A percentile compares a stretch with the other conserved stretches of the same genome.
These are phyloP conservation scores for Hericium erinaceus DNA, from an alignment of 768 basidiomycete species.

Conservation along the genomic window DNA sequence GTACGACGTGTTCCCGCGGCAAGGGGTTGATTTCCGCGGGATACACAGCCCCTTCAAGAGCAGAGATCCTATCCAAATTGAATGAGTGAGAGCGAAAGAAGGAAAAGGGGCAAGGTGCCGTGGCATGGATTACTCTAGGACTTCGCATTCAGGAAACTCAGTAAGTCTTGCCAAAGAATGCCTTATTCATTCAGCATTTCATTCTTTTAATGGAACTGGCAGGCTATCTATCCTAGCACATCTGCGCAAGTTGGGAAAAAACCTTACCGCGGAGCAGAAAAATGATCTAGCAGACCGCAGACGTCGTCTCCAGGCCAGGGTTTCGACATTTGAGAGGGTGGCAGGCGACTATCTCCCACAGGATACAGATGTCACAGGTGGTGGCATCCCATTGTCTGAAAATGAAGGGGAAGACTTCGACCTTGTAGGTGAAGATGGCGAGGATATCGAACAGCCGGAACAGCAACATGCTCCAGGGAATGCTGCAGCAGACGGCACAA, in stretches of 20 bases:
- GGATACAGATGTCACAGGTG: not conserved
- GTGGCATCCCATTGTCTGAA: not conserved
- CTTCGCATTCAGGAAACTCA: constrained; percentile 2
- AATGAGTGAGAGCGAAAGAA: not conserved
- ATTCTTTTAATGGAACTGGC: not conserved
- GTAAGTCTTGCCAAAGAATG: not conserved
- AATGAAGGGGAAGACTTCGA: not conserved
- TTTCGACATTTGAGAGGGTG: not conserved
- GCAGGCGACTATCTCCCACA: not conserved
- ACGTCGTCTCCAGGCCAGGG: not conserved
- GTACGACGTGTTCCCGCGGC: no score
- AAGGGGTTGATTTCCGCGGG: not conserved
- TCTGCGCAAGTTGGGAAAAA: not conserved
- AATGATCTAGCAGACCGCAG: not conserved
- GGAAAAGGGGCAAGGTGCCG: not conserved
- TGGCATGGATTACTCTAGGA: not conserved
- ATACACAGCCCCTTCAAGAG: not conserved
- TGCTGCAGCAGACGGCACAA: not conserved
- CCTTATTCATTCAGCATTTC: no score
- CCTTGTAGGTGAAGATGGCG: not conserved
- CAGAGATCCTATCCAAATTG: not conserved
- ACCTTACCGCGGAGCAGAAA: not conserved
- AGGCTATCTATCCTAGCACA: not conserved
- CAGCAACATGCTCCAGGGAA: not conserved
- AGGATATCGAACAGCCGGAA: not conserved